Evolutionary conservation across 768 basidiomycete genomes (phyloP).

Genomic region (Macrocybe gigantea): DNA sequence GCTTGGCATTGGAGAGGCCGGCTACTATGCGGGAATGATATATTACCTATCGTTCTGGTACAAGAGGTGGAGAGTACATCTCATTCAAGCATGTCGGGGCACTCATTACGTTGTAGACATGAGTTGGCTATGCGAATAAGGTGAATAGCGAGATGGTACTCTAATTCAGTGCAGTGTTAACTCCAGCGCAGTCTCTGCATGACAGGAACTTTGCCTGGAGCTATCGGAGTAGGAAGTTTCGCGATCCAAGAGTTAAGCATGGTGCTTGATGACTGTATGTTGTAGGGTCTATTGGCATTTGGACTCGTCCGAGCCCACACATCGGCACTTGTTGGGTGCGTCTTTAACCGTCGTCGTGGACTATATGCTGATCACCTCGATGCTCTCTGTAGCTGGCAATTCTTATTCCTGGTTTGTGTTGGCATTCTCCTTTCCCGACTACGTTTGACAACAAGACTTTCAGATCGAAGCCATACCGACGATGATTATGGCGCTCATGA

Average conservation of each 20-base stretch:
- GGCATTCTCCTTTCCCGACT: neutral
- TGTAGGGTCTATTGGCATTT: slow-evolving; percentile 49
- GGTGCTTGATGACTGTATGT: neutral
- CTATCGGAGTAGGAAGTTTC: slow-evolving; percentile 35
- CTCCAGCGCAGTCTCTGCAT: slow-evolving; percentile 37
- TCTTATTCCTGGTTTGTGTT: slow-evolving; percentile 43
- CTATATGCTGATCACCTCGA: slow-evolving; percentile 12
- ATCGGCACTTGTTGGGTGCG: slow-evolving; percentile 32
- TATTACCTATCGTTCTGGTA: slow-evolving; percentile 61
- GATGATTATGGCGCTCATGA: slow-evolving; percentile 41
- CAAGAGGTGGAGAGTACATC: slow-evolving; percentile 21
- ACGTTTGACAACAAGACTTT: neutral
- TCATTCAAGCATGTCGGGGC: neutral
- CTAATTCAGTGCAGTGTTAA: neutral
- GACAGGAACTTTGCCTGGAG: slow-evolving; percentile 53
- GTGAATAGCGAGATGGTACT: slow-evolving; percentile 14
- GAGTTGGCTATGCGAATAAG: slow-evolving; percentile 48
- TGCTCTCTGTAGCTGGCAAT: slow-evolving; percentile 42
- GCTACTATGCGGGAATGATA: slow-evolving; percentile 56
- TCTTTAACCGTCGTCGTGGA: neutral
- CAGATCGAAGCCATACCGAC: slow-evolving; percentile 56
- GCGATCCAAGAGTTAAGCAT: neutral
- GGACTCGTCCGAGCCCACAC: slow-evolving; percentile 49
- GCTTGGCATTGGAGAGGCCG: slow-evolving; percentile 56
- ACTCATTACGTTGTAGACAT: slow-evolving; percentile 19